Percentiles rank a stretch among this genome's conserved stretches.
phyloP scores from a whole-genome alignment of 768 basidiomycete species.

The Melanogaster broomeanus region DNA sequence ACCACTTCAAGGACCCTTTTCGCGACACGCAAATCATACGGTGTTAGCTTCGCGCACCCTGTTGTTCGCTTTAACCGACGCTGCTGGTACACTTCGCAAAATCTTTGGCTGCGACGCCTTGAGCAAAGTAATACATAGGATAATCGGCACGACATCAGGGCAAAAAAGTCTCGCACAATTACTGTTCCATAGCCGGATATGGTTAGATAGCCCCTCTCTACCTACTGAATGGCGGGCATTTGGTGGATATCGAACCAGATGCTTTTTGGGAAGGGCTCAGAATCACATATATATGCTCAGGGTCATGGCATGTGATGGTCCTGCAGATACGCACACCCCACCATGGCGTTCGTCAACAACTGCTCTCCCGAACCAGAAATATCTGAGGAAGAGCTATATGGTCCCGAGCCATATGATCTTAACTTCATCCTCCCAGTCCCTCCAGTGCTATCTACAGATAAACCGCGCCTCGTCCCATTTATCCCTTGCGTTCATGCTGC shows the following conservation, averaged over 20 bases:
- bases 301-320: no score
- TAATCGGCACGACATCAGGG: slow-evolving; percentile 13
- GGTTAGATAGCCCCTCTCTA: no score
- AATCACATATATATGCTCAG: neutral
- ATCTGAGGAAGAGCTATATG: slow-evolving; percentile 14
- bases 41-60: slow-evolving; percentile 57
- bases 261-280: no score
- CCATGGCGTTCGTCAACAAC: slow-evolving; percentile 25
- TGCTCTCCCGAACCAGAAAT: slow-evolving; percentile 9
- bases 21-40: slow-evolving; percentile 85
- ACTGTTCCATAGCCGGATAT: no score
- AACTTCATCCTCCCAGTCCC: slow-evolving; percentile 19
- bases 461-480: slow-evolving; percentile 22
- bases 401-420: slow-evolving; percentile 29
- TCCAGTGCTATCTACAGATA: slow-evolving; percentile 12
- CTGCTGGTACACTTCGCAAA: slow-evolving; percentile 42
- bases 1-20: slow-evolving; percentile 84
- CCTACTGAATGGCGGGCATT: no score
- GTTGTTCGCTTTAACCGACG: slow-evolving; percentile 66
- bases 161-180: neutral
- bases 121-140: slow-evolving; percentile 30
- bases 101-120: slow-evolving; percentile 20
- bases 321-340: neutral
- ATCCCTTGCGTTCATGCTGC: slow-evolving; percentile 20
- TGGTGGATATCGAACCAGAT: neutral